Base-by-base conservation (phyloP, 1,139 yeast species). In the Hanseniaspora sp. region DNA sequence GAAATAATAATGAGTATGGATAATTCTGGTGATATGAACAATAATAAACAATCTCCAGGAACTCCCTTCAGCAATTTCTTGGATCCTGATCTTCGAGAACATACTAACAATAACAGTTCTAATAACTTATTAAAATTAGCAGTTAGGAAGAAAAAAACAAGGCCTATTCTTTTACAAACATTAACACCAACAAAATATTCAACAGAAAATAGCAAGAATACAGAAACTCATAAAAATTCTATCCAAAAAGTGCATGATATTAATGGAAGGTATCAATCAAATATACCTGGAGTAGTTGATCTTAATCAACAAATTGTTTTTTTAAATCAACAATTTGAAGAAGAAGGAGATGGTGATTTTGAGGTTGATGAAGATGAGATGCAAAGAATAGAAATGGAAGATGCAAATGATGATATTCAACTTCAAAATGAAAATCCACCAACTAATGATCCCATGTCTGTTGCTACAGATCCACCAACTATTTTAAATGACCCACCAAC, bases 401-500 rank as follows among this genome's bases (percentile, higher is more conserved):
- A 53, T 28, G 49, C 44, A 7, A 30, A 44, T 17, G 55, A 48
- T 30, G 55, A 53, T 33, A 46, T 48, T 9, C 35, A 18, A 18
- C 33, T 42, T 4, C 47, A 46, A 15, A 46, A 46, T 2, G 55
- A 45, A 40, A 41, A 52, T 17, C 51, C 49, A 15, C 51, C 46
- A 7, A 44, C 51, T n/a, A 41, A 45, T n/a, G 55, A 40, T 1
- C 47, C 45, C 1, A 30, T 30, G 28, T 43, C 53, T 18, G 48
- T 49, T 15, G 43, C 45, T 15, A 49, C 53, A 7, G 53, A 43
- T 30, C 53, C 53, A 28, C 53, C 53, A 35, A 49, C 53, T n/a
- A 41, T 41, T 23, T 41, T 41, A 12, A 41, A 12, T 33, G 48
- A 37, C 13, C 46, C 30, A 35, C 53, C 13, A 23, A 41, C 41